Base-by-base conservation (phyloP, 1,284 basidiomycete genomes). In the Sparassis latifolia region DNA sequence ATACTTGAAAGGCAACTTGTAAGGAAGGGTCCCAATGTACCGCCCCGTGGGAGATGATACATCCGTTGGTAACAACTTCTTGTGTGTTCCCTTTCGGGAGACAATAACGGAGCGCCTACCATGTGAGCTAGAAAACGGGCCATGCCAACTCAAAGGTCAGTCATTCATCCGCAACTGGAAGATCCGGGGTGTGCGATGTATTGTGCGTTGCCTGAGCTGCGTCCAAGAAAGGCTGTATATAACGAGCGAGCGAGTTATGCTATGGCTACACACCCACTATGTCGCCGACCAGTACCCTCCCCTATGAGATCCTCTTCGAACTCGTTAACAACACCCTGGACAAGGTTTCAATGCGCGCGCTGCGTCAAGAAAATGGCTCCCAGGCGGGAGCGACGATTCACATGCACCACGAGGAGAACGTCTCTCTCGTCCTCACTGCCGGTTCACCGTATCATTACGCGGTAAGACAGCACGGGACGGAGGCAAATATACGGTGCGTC, bases 241-340 rank as follows among this genome's bases (percentile, higher is more conserved):
- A 20, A 20, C 20, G 20, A 20, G 20, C 20, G 20, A 20, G 20
- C 20, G 20, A 20, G 20, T 20, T 20, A 20, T 20, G 20, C 20
- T 20, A 20, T 20, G 20, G 20, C 44, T 31, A 20, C 35, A 42
- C 35, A n/a, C 45, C 6, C 32, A 10, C 40, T 33, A 59, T 59
- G 50, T 76, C 76, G 70, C 78, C 77, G 44, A 74, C 75, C 43
- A 74, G 69, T 60, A 79, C 75, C 29, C 55, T 68, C 32, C 69
- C 75, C 32, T 78, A 75, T 64, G 77, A 79, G 61, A 69, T 77
- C 42, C 55, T 77, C 38, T 66, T 79, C 58, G 74, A 76, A 56
- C 63, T 79, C 57, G 61, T 61, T 33, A 80, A 79, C 66, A 72
- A 78, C 60, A 74, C 71, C 28, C 28, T 55, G 9, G 60, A 66